Conservation (phyloP, 108 stramenopile species). For the Bacterosira constricta region DNA sequence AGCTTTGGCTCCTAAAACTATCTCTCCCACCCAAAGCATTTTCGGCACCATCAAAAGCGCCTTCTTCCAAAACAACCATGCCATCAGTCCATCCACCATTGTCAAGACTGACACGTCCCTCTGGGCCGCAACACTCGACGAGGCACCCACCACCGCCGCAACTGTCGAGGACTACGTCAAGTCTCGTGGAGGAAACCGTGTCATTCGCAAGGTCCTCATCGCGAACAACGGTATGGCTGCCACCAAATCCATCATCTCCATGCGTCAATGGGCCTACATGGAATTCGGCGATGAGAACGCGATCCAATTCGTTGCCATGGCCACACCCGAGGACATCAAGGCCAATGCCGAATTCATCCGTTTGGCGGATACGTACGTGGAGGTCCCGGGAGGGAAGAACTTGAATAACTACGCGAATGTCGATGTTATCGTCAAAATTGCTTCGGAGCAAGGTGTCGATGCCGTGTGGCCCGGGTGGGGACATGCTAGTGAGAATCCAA, state of each 20-base stretch:
- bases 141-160: conserved; percentile 29
- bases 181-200: conserved; percentile 82
- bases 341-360: conserved; percentile 98
- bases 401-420: conserved; percentile 96
- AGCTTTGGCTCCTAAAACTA: conserved; percentile 27
- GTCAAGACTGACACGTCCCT: conserved; percentile 23
- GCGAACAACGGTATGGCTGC: conserved; percentile 99
- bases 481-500: conserved; percentile 94
- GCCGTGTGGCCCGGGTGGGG: conserved; percentile 98
- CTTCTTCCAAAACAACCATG: conserved; percentile 34
- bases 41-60: conserved; percentile 38
- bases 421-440: conserved; percentile 84
- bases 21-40: conserved; percentile 10
- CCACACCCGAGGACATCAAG: conserved; percentile 95
- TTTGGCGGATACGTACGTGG: conserved; percentile 92
- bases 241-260: conserved; percentile 96
- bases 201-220: conserved; percentile 89
- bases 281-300: conserved; percentile 95
- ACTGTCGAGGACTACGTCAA: conserved; percentile 90
- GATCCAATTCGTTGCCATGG: conserved; percentile 98
- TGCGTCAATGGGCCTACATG: conserved; percentile 99
- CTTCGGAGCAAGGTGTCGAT: conserved; percentile 86
- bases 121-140: conserved; percentile 42
- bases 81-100: not conserved
- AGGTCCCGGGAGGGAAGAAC: conserved; percentile 93